Evolutionary conservation across 2,329 filamentous ascomycete species (phyloP).

Genomic region (Beauveria asiatica): DNA sequence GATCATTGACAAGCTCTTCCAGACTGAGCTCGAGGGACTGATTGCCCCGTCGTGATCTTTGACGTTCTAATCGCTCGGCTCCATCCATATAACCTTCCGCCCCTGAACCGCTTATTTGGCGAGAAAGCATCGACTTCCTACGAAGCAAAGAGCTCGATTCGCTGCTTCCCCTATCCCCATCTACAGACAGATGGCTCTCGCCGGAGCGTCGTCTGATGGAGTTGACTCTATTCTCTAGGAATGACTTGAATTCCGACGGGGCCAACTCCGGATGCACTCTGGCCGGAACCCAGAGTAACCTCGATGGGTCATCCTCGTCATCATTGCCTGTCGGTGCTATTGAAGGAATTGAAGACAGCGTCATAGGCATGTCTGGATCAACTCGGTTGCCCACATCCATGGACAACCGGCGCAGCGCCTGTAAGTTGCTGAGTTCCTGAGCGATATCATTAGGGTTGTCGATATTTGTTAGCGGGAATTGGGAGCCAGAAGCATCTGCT

Average conservation of each 20-base stretch:
- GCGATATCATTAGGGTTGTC: constrained; percentile 83
- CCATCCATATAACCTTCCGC: constrained; percentile 70
- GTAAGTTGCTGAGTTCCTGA: constrained; percentile 85
- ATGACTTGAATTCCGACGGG: constrained; percentile 92
- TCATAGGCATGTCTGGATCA: constrained; percentile 65
- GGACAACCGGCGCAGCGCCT: constrained; percentile 83
- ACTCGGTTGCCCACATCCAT: constrained; percentile 77
- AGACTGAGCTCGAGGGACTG: constrained; percentile 57
- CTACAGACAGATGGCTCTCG: constrained; percentile 55
- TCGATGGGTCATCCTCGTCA: constrained; percentile 79
- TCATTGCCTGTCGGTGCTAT: constrained; percentile 64
- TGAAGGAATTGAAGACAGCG: constrained; percentile 60
- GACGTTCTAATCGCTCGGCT: constrained; percentile 67
- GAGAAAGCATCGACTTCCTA: constrained; percentile 93
- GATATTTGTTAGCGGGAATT: constrained; percentile 83
- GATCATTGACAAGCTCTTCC: constrained; percentile 76
- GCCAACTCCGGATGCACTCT: constrained; percentile 90
- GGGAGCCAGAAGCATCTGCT: constrained; percentile 50
- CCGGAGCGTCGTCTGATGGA: constrained; percentile 79
- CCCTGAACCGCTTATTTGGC: constrained; percentile 60
- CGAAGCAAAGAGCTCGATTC: constrained; percentile 59
- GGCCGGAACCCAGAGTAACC: constrained; percentile 92
- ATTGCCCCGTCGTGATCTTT: constrained; percentile 53
- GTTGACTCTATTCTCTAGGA: constrained; percentile 87
- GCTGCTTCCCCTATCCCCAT: constrained; percentile 41